A percentile compares a stretch with the other conserved stretches of the same genome.
phyloP scores from a whole-genome alignment of 148 eudicot genomes.

The Rhododendron griersonianum region DNA sequence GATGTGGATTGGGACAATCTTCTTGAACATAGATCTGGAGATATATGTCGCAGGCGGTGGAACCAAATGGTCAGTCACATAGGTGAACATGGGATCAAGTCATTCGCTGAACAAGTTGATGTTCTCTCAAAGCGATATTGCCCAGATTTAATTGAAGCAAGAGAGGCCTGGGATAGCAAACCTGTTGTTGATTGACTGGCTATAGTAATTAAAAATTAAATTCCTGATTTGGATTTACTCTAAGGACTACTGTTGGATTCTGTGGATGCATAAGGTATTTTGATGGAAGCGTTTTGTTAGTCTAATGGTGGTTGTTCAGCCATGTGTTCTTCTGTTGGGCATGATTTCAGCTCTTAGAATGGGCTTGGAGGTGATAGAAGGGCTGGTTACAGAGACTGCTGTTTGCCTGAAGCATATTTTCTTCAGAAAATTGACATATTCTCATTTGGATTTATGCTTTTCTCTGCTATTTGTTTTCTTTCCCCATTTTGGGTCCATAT shows the following conservation, averaged over 20 bases:
- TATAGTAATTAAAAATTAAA: neutral
- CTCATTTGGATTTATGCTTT: neutral
- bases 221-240: neutral
- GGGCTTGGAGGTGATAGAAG: neutral
- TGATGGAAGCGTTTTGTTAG: neutral
- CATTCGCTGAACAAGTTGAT: neutral
- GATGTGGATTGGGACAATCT: constrained; percentile 7
- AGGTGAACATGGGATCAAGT: neutral
- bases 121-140: constrained; percentile 3
- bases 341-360: neutral
- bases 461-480: neutral
- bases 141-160: neutral
- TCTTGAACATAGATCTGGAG: constrained; percentile 4
- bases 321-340: neutral
- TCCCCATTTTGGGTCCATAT: neutral
- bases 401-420: neutral
- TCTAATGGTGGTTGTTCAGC: neutral
- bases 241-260: neutral
- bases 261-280: neutral
- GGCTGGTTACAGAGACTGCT: neutral
- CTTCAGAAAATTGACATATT: neutral
- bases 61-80: constrained; percentile 3
- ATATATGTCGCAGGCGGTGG: neutral
- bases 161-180: constrained; percentile 7
- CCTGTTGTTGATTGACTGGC: neutral